A percentile compares a stretch with the other conserved stretches of the same genome.
phyloP scores from a whole-genome alignment of 2,329 filamentous ascomycete species.

The Lecanosticta acicola region DNA sequence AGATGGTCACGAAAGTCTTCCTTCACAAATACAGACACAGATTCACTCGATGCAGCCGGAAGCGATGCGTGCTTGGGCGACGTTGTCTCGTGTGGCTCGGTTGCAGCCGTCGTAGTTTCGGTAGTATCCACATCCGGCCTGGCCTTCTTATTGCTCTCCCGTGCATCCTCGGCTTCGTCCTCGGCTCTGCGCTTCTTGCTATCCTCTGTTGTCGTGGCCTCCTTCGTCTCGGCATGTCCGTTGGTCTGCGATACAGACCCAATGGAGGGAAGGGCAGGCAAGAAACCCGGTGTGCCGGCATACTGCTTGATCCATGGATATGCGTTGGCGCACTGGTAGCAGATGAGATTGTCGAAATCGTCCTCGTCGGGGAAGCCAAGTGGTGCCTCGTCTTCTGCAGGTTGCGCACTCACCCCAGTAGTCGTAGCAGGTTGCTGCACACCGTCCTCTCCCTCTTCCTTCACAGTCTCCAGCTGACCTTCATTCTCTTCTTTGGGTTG shows the following conservation, averaged over 20 bases:
- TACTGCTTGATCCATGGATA: slow-evolving; percentile 91
- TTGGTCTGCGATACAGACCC: not conserved
- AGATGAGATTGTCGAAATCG: slow-evolving; percentile 82
- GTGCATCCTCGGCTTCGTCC: slow-evolving; percentile 29
- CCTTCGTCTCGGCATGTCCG: not conserved
- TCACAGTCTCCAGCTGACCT: slow-evolving; percentile 23
- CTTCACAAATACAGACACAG: slow-evolving; percentile 77
- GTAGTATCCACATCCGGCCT: slow-evolving; percentile 17
- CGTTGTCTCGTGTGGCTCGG: slow-evolving; percentile 1
- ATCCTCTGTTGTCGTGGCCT: not conserved
- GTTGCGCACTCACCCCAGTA: slow-evolving; percentile 43
- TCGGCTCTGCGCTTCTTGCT: slow-evolving; percentile 45
- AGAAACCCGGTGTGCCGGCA: slow-evolving; percentile 71
- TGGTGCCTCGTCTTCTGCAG: slow-evolving; percentile 61
- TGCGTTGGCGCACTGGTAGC: slow-evolving; percentile 85
- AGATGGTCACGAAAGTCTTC: slow-evolving; percentile 72
- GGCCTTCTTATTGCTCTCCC: slow-evolving; percentile 26
- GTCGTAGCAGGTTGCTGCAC: slow-evolving; percentile 16
- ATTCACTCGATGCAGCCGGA: slow-evolving; percentile 49
- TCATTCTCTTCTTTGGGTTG: slow-evolving; percentile 20
- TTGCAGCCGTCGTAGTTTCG: not conserved
- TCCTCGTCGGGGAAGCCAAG: slow-evolving; percentile 85
- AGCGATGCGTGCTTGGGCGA: slow-evolving; percentile 41
- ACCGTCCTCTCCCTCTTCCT: slow-evolving; percentile 32
- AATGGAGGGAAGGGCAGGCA: slow-evolving; percentile 59